These are phyloP conservation scores for Nadsonia commutata DNA, from an alignment of 1,139 yeast genomes.

Conservation along the genomic window DNA sequence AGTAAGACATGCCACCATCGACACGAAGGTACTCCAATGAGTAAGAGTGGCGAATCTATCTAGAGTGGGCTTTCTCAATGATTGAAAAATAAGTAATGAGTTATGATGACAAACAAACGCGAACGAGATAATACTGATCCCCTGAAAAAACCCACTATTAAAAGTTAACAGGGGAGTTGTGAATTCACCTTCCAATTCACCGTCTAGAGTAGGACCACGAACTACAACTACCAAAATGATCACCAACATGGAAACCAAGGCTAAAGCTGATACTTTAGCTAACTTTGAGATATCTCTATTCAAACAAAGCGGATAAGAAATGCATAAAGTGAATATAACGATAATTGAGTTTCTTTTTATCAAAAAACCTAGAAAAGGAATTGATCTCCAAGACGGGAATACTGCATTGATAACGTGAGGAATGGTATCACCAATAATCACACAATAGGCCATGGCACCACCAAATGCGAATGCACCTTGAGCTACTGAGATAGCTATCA, in stretches of 20 bases:
- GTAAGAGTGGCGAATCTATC: slow-evolving; percentile 63
- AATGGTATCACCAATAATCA: slow-evolving; percentile 86
- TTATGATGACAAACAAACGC: slow-evolving; percentile 94
- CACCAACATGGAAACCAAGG: slow-evolving; percentile 67
- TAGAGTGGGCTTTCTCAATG: slow-evolving; percentile 61
- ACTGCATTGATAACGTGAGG: slow-evolving; percentile 75
- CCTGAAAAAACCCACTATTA: slow-evolving; percentile 63
- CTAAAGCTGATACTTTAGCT: slow-evolving; percentile 81
- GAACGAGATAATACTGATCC: slow-evolving; percentile 81
- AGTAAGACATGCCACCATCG: slow-evolving; percentile 62
- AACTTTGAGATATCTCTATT: slow-evolving; percentile 70
- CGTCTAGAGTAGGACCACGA: slow-evolving; percentile 52
- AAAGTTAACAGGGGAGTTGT: slow-evolving; percentile 37
- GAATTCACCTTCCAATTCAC: slow-evolving; percentile 23
- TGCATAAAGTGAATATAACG: slow-evolving; percentile 47
- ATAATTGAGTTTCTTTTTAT: slow-evolving; percentile 57
- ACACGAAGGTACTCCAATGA: slow-evolving; percentile 69
- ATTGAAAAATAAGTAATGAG: slow-evolving; percentile 76
- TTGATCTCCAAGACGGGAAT: slow-evolving; percentile 34
- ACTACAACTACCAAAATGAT: slow-evolving; percentile 62
- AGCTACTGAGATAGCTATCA: slow-evolving; percentile 49
- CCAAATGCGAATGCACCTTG: slow-evolving; percentile 90
- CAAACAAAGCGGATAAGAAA: slow-evolving; percentile 73
- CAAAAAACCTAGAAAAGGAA: slow-evolving; percentile 34
- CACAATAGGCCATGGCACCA: slow-evolving; percentile 87